phyloP scores from a whole-genome alignment of 1,284 basidiomycete species.

The Ceratobasidium sp. region DNA sequence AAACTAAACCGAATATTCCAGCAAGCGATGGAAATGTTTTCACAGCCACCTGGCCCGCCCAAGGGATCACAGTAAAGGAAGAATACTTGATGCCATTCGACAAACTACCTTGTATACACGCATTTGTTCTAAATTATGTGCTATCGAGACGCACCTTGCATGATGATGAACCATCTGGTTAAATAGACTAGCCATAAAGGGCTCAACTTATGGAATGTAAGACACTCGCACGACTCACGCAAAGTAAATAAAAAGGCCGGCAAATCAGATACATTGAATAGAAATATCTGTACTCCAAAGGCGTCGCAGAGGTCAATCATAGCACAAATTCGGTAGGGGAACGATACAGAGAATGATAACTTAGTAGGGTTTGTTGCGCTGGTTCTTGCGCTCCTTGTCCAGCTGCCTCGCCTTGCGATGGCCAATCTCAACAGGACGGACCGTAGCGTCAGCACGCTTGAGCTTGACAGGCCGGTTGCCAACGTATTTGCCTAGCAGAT shows the following conservation, averaged over 20 bases:
- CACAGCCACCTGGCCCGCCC: neutral
- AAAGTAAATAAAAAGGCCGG: neutral
- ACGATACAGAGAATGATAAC: slow-evolving; percentile 33
- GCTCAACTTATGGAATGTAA: no score
- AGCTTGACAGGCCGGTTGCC: slow-evolving; percentile 93
- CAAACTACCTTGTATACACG: no score
- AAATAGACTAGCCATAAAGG: no score
- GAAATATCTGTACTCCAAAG: slow-evolving; percentile 2
- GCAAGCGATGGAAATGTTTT: slow-evolving; percentile 40
- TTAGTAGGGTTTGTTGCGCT: slow-evolving; percentile 74
- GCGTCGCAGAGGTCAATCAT: slow-evolving; percentile 25
- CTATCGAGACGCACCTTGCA: neutral
- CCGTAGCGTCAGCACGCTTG: slow-evolving; percentile 82
- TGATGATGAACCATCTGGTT: no score
- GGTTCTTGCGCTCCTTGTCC: slow-evolving; percentile 76
- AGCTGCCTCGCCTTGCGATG: slow-evolving; percentile 84
- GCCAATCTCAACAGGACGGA: slow-evolving; percentile 91
- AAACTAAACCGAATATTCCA: neutral
- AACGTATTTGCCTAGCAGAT: slow-evolving; percentile 85
- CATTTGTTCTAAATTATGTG: neutral
- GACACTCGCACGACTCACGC: no score
- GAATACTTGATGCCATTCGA: neutral
- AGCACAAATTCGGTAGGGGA: slow-evolving; percentile 6
- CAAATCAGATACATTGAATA: slow-evolving; percentile 20
- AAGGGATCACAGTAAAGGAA: neutral